Evolutionary conservation across 441 rosid genomes (phyloP).

Genomic region (Pelargonium fulgidum): DNA sequence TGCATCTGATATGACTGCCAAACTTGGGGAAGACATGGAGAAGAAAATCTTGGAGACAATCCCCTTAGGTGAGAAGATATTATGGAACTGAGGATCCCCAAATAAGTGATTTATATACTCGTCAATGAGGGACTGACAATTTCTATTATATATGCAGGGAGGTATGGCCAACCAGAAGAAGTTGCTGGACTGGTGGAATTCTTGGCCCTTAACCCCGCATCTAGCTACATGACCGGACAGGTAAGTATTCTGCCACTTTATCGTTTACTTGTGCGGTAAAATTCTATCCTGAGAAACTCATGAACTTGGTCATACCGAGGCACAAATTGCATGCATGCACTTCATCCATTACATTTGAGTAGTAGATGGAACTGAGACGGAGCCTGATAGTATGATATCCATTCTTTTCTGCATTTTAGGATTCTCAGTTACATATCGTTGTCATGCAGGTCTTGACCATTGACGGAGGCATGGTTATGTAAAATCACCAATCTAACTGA

Average conservation of each 20-base stretch:
- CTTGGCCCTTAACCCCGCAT: constrained; percentile 79
- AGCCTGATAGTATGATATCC: neutral
- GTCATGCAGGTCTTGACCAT: constrained; percentile 63
- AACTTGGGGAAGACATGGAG: constrained; percentile 80
- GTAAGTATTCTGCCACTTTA: constrained; percentile 23
- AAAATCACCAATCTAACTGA: constrained; percentile 13
- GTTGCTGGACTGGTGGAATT: constrained; percentile 97
- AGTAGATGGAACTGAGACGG: too few species aligned
- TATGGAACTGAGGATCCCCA: neutral
- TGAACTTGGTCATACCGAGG: neutral
- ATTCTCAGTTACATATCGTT: constrained; percentile 9
- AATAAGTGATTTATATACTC: too few species aligned
- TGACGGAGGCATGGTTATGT: constrained; percentile 95
- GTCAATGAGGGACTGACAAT: neutral
- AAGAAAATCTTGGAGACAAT: constrained; percentile 73
- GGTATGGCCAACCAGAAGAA: constrained; percentile 91
- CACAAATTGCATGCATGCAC: too few species aligned
- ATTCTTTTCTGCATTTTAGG: neutral
- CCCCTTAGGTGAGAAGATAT: constrained; percentile 55
- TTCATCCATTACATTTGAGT: too few species aligned
- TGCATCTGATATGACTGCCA: constrained; percentile 93
- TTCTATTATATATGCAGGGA: constrained; percentile 40
- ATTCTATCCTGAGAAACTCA: neutral
- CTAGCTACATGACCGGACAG: constrained; percentile 88
- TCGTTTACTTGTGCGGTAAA: constrained; percentile 1